A percentile compares a stretch with the other conserved stretches of the same genome.
phyloP scores from a whole-genome alignment of 108 stramenopile genomes.

The Craspedostauros australis region DNA sequence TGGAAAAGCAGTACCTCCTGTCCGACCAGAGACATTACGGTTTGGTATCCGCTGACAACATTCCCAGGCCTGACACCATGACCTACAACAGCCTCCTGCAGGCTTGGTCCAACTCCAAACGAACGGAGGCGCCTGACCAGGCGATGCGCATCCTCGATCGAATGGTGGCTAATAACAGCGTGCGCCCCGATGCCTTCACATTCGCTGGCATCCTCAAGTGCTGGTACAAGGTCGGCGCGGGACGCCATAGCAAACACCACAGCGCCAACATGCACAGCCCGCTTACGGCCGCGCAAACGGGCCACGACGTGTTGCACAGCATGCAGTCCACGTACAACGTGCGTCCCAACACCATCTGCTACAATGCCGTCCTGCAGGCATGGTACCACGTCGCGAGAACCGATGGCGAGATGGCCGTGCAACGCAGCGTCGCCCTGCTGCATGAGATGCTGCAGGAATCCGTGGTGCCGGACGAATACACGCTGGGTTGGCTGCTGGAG shows the following conservation, averaged over 20 bases:
- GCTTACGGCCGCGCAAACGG: slow-evolving; percentile 34
- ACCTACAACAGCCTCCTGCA: slow-evolving; percentile 46
- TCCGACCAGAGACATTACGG: no score
- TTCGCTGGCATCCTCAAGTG: slow-evolving; percentile 27
- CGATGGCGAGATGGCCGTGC: no score
- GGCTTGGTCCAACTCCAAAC: slow-evolving; percentile 32
- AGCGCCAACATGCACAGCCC: slow-evolving; percentile 6
- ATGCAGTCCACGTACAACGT: slow-evolving; percentile 28
- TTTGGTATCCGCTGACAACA: neutral
- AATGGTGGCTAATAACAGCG: slow-evolving; percentile 23
- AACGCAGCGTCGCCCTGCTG: no score
- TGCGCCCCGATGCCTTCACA: slow-evolving; percentile 25
- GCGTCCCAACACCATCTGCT: slow-evolving; percentile 44
- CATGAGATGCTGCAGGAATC: no score
- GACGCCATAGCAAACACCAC: no score
- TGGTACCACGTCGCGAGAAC: slow-evolving; percentile 22
- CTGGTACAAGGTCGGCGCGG: slow-evolving; percentile 24
- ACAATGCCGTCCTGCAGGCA: slow-evolving; percentile 49
- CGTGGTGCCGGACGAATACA: no score
- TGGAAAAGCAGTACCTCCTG: slow-evolving; percentile 7
- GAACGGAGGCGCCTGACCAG: slow-evolving; percentile 16
- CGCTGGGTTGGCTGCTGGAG: no score
- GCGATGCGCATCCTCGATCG: slow-evolving; percentile 35
- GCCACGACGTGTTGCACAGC: slow-evolving; percentile 28
- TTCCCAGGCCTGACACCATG: slow-evolving; percentile 31